Base-by-base conservation (phyloP, 805 yeast species). In the Candida berthetii region DNA sequence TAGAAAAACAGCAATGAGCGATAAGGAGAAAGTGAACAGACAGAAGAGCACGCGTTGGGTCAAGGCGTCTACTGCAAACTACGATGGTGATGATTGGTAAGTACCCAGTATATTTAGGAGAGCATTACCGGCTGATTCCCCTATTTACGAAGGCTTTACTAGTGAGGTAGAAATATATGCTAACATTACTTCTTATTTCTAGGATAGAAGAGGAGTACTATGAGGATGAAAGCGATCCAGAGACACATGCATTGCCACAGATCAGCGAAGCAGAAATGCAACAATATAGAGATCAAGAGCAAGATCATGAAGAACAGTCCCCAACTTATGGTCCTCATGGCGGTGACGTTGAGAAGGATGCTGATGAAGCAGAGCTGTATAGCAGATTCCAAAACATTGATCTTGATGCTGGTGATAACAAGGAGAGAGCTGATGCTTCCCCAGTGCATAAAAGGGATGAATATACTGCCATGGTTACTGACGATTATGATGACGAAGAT, bases 31-130 rank as follows among this genome's bases (percentile, higher is more conserved):
- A n/a, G 62, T 67, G 3, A 60, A 43, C 15, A 59, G 72, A 42
- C 55, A 60, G 50, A 66, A 66, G 46, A 64, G 69, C 2, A 59
- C 65, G 33, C 58, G 72, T 31, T 67, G 72, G 72, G 64, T 54
- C 3, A 64, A 65, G 42, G 71, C 68, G 6, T 60, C 68, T 0
- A 57, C 59, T 36, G 65, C 64, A 2, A 62, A 59, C 27, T 67
- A 67, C 41, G 68, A 64, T 43, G 72, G 72, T 20, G 65, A 65
- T 7, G 71, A 62, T 33, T 67, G 72, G 72, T 51, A 29, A 39
- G 57, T 48, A 16, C 4, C 15, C 13, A 27, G 13, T 10, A 27
- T 10, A 13, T 27, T 27, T 27, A 9, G 29, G 13, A n/a, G n/a
- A n/a, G n/a, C n/a, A n/a, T n/a, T n/a, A n/a, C n/a, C n/a, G n/a